These are phyloP conservation scores for Lepiota venenata DNA, from an alignment of 768 basidiomycete species.

Conservation along the genomic window DNA sequence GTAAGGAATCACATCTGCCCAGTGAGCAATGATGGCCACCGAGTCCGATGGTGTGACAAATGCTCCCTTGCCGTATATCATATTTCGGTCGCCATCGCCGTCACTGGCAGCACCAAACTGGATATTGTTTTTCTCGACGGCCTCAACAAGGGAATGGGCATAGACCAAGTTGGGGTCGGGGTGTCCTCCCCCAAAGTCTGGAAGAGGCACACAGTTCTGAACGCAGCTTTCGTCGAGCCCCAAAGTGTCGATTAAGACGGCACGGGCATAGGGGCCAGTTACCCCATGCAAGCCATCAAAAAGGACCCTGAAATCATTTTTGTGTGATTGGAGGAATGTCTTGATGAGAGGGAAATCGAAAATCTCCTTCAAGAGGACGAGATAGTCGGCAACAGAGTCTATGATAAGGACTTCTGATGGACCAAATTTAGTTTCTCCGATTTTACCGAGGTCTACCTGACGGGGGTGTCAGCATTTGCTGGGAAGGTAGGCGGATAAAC, in stretches of 20 bases:
- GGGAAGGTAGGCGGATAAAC: conserved; percentile 22
- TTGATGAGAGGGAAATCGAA: conserved; percentile 96
- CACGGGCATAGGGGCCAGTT: conserved; percentile 92
- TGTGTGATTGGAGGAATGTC: conserved; percentile 72
- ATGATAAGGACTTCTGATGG: conserved; percentile 86
- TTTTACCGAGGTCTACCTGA: conserved; percentile 81
- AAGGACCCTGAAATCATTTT: conserved; percentile 73
- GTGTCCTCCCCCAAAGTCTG: conserved; percentile 97
- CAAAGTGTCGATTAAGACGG: conserved; percentile 81
- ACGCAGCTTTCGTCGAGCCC: conserved; percentile 76
- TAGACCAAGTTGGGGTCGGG: conserved; percentile 99
- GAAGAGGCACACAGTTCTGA: conserved; percentile 89
- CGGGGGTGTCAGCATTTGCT: conserved; percentile 2
- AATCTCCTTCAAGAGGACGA: conserved; percentile 78
- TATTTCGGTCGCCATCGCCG: conserved; percentile 97
- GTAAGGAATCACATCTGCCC: conserved; percentile 90
- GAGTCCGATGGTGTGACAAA: conserved; percentile 98
- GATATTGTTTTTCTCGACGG: conserved; percentile 82
- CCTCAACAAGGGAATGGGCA: conserved; percentile 90
- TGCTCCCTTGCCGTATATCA: conserved; percentile 98
- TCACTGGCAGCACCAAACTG: conserved; percentile 96
- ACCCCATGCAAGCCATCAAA: conserved; percentile 98
- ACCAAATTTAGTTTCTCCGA: conserved; percentile 78
- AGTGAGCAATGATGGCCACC: conserved; percentile 98
- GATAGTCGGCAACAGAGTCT: conserved; percentile 91